Percentiles rank a stretch among this genome's conserved stretches.
phyloP scores from a whole-genome alignment of 305 asterid species.

The Fraxinus ornus region DNA sequence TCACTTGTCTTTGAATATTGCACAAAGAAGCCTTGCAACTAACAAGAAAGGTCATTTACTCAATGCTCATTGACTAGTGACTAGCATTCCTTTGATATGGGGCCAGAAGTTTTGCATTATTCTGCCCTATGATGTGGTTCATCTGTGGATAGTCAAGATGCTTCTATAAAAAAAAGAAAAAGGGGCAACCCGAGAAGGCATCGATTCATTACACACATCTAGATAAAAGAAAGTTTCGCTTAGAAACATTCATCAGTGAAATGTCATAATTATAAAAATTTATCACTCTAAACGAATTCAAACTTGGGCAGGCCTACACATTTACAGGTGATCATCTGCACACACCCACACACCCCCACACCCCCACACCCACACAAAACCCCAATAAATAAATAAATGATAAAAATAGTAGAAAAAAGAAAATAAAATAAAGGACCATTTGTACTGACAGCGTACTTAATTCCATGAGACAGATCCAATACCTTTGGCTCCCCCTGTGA shows the following conservation, averaged over 20 bases:
- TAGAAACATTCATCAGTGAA: background rate
- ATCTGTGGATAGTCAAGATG: background rate
- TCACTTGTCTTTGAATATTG: background rate
- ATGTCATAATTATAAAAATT: background rate
- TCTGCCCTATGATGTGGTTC: background rate
- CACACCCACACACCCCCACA: too few species aligned
- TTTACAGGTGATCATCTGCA: background rate
- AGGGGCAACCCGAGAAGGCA: background rate
- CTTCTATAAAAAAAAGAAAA: background rate
- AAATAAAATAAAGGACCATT: background rate
- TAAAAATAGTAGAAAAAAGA: too few species aligned
- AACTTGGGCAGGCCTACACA: background rate
- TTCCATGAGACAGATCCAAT: conserved; percentile 6
- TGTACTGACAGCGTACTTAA: background rate
- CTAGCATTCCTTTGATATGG: background rate
- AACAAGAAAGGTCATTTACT: background rate
- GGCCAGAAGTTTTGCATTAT: background rate
- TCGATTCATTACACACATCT: background rate
- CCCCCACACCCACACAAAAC: background rate
- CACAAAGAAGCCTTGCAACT: background rate
- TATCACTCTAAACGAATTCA: background rate
- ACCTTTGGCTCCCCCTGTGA: conserved; percentile 98
- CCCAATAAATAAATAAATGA: background rate
- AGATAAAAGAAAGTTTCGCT: background rate
- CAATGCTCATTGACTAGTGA: background rate